phyloP scores from a whole-genome alignment of 2,329 filamentous ascomycete species.

The Cercospora sp. region DNA sequence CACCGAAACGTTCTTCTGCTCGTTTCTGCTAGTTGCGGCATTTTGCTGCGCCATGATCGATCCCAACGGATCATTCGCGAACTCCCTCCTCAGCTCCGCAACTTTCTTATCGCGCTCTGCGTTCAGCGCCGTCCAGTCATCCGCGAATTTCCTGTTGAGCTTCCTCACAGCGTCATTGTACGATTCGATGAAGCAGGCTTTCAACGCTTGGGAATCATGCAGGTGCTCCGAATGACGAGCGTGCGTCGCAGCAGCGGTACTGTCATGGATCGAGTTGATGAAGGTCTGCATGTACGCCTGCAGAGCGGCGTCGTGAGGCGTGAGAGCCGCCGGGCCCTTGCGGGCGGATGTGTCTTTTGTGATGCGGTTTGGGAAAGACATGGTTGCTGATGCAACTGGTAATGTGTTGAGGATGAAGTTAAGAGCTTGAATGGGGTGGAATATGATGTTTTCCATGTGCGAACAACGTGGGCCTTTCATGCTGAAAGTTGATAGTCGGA shows the following conservation, averaged over 20 bases:
- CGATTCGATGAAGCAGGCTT: background rate
- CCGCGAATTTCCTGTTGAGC: background rate
- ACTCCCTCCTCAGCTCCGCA: background rate
- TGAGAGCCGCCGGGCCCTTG: background rate
- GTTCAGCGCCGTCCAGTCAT: background rate
- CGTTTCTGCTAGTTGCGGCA: background rate
- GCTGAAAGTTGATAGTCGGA: background rate
- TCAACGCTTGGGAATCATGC: background rate
- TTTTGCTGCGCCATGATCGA: background rate
- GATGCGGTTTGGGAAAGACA: background rate
- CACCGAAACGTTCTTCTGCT: no score
- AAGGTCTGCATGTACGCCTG: constrained; percentile 6
- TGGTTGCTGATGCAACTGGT: background rate
- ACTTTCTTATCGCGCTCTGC: background rate
- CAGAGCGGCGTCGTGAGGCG: background rate
- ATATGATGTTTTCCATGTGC: background rate
- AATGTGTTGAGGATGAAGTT: background rate
- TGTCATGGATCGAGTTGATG: background rate
- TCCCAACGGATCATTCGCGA: background rate
- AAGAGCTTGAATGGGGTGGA: background rate
- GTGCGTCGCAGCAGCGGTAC: background rate
- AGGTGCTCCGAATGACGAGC: background rate
- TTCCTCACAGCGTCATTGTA: background rate
- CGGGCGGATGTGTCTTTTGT: background rate
- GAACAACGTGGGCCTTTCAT: background rate